Evolutionary conservation across 768 basidiomycete species (phyloP), one percentile per base, ranked within the genome.

Genomic region (Agaricus sinodeliciosus): DNA sequence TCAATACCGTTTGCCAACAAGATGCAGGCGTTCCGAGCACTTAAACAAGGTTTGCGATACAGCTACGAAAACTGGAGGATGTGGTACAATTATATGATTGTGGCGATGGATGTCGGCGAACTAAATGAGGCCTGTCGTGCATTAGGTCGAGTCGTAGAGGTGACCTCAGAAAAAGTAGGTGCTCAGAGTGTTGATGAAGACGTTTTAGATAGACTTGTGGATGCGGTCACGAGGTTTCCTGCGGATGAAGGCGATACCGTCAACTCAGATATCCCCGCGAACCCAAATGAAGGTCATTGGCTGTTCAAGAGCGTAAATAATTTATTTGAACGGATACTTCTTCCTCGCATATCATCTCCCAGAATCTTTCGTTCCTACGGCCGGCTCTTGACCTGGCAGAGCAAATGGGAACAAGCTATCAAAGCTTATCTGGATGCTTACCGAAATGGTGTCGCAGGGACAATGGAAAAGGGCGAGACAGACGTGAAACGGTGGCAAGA

Each of bases 31-130:
- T 96, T 91, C 76, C 86, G 85, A 15, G 95, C 96, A 2, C 84
- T 99, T 25, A 86, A 88, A 58, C 89, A 91, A 55, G 94, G 96
- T 1, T 77, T 98, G 55, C 85, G 84, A 59, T 81, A 79, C 66
- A 80, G 81, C 45, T 89, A 92, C 65, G 85, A 90, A 25, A 94
- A 93, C 63, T 98, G 95, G 94, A 81, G 92, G 16, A 94, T 99
- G 89, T 99, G 96, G 96, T 77, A 78, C 56, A 99, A 99, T 73
- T 98, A 94, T 73, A 94, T 91, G 86, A 74, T 96, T 62, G 85
- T 98, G 25, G 79, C 90, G 3, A 75, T 96, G 67, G 93, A 97
- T 59, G 88, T 97, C 16, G 95, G 94, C 6, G 94, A 98, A 64
- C 76, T 97, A 45, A 75, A 81, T 0, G 95, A 99, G 63, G 85